phyloP scores from a whole-genome alignment of 2,329 filamentous ascomycete species.

The Colletotrichum sp. region DNA sequence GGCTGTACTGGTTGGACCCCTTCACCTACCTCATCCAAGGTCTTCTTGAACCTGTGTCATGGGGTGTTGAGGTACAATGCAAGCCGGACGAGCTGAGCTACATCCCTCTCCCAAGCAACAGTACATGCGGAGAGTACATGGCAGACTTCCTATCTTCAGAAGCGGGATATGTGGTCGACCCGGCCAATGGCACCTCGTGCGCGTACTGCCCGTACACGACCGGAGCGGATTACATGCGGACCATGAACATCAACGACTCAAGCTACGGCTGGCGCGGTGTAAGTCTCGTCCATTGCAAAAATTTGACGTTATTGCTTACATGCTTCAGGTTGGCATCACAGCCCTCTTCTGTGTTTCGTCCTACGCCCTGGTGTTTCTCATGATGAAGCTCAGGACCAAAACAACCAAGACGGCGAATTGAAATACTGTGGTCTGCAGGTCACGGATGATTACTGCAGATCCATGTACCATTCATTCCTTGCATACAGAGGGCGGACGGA shows the following conservation, averaged over 20 bases:
- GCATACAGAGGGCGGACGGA: neutral
- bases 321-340: conserved; percentile 34
- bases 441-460: no score
- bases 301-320: neutral
- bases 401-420: conserved; percentile 40
- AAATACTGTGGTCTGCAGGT: neutral
- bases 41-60: conserved; percentile 38
- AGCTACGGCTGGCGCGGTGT: conserved; percentile 24
- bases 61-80: conserved; percentile 42
- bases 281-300: neutral
- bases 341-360: conserved; percentile 45
- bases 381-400: conserved; percentile 55
- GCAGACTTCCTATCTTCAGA: neutral
- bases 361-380: conserved; percentile 47
- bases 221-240: conserved; percentile 21
- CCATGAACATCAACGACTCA: conserved; percentile 22
- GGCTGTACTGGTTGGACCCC: conserved; percentile 47
- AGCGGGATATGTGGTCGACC: neutral
- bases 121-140: neutral
- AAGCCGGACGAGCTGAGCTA: conserved; percentile 30
- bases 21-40: conserved; percentile 47
- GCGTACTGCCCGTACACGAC: conserved; percentile 22
- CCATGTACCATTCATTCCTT: neutral
- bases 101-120: neutral
- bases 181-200: neutral